Evolutionary conservation across 805 yeast species (phyloP).

Genomic region (Pichia exigua): DNA sequence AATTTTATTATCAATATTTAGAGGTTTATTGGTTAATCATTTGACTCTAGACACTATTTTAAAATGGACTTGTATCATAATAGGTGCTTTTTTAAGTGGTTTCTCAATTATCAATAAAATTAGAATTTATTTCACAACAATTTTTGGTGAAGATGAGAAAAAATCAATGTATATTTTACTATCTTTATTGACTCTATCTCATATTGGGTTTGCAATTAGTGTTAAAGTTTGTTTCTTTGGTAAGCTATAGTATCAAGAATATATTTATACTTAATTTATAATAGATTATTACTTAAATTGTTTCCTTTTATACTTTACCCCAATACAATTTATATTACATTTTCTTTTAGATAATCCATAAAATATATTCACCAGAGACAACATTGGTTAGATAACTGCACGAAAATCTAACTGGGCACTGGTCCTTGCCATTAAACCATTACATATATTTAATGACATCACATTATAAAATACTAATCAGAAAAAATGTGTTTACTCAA

Average conservation of each 20-base stretch:
- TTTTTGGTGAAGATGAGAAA: constrained; percentile 30
- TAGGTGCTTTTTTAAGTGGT: constrained; percentile 59
- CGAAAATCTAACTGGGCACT: too few relatives aligned
- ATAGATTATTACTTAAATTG: too few relatives aligned
- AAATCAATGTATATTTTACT: constrained; percentile 32
- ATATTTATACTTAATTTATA: background rate
- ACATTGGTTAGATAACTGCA: too few relatives aligned
- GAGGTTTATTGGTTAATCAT: constrained; percentile 45
- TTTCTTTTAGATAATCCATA: too few relatives aligned
- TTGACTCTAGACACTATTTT: constrained; percentile 37
- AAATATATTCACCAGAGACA: too few relatives aligned
- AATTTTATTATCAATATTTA: constrained; percentile 50
- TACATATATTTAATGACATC: too few relatives aligned
- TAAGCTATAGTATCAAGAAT: constrained; percentile 13
- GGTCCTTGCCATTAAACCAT: too few relatives aligned
- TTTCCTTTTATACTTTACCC: too few relatives aligned
- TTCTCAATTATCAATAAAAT: constrained; percentile 42
- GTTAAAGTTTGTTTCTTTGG: constrained; percentile 60
- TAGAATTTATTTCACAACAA: constrained; percentile 32
- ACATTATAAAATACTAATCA: too few relatives aligned
- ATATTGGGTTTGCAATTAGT: constrained; percentile 50
- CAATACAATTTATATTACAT: too few relatives aligned
- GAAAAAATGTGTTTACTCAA: too few relatives aligned
- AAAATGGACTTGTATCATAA: constrained; percentile 54
- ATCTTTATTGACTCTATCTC: constrained; percentile 38